phyloP scores from a whole-genome alignment of 2,329 filamentous ascomycete genomes.

The Mycosphaerella sp. region DNA sequence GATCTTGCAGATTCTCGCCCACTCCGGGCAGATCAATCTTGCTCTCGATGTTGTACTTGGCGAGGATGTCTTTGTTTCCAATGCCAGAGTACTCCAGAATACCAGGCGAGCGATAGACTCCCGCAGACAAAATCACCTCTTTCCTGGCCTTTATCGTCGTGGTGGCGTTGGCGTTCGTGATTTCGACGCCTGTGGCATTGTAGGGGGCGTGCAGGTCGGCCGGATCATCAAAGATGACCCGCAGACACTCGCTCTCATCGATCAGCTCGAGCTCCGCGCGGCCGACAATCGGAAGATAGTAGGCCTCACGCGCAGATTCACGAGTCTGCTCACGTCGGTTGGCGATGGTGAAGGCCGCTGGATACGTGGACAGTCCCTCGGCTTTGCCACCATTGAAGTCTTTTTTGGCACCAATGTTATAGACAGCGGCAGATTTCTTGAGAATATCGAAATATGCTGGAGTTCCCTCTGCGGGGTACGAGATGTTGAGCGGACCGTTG shows the following conservation, averaged over 20 bases:
- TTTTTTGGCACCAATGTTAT: conserved; percentile 36
- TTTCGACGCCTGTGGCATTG: conserved; percentile 40
- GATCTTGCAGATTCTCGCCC: conserved; percentile 30
- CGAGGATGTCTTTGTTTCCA: conserved; percentile 43
- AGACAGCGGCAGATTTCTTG: conserved; percentile 33
- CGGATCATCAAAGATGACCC: conserved; percentile 38
- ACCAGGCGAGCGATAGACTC: conserved; percentile 47
- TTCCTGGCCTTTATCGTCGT: conserved; percentile 31
- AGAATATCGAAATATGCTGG: conserved; percentile 23
- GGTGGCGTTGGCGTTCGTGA: conserved; percentile 35
- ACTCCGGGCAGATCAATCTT: conserved; percentile 30
- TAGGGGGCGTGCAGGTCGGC: conserved; percentile 53
- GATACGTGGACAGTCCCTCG: conserved; percentile 39
- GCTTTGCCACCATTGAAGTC: conserved; percentile 42
- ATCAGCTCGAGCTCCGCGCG: conserved; percentile 41
- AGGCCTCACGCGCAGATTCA: conserved; percentile 43
- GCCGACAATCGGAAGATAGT: conserved; percentile 40
- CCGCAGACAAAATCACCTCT: conserved; percentile 37
- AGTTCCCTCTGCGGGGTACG: conserved; percentile 11
- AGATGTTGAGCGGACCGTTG: conserved; percentile 14
- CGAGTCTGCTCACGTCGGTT: conserved; percentile 33
- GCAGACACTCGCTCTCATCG: conserved; percentile 30
- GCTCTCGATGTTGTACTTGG: conserved; percentile 31
- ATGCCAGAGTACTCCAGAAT: conserved; percentile 58
- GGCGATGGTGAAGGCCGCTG: conserved; percentile 37